These are phyloP conservation scores for Trypanosoma cruzi DNA, from an alignment of 208 protist species.

Conservation along the genomic window DNA sequence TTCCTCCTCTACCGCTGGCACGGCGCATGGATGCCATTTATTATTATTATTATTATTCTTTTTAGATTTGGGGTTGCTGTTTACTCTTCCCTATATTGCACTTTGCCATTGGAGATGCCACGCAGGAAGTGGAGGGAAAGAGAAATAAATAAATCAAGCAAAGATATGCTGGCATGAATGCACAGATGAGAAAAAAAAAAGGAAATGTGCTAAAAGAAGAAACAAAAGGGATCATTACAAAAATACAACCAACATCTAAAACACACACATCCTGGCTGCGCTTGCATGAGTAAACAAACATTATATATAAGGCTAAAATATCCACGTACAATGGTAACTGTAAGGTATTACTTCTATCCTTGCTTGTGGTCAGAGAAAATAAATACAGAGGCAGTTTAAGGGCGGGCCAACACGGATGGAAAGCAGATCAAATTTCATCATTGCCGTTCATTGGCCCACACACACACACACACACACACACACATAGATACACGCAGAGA, in stretches of 20 bases:
- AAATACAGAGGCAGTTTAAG: neutral
- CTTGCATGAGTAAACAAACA: neutral
- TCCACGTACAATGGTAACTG: neutral
- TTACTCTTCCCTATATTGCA: neutral
- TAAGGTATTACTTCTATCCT: neutral
- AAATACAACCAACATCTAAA: neutral
- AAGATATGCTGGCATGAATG: neutral
- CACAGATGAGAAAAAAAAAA: neutral
- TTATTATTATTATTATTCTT: neutral
- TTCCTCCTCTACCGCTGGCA: neutral
- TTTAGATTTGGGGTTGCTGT: neutral
- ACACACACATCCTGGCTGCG: neutral
- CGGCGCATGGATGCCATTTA: constrained; percentile 1
- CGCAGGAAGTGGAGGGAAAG: neutral
- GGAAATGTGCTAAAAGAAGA: neutral
- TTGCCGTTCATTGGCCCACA: neutral
- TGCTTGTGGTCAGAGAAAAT: neutral
- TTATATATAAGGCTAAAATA: too few relatives aligned
- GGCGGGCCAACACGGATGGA: neutral
- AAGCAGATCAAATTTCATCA: neutral
- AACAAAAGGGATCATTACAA: neutral
- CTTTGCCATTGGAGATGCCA: neutral
- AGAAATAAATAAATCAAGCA: neutral
- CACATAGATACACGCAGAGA: too few relatives aligned
- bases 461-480: neutral